A percentile compares a stretch with the other conserved stretches of the same genome.
phyloP scores from a whole-genome alignment of 345 rosid species.

The Bretschneidera sinensis region DNA sequence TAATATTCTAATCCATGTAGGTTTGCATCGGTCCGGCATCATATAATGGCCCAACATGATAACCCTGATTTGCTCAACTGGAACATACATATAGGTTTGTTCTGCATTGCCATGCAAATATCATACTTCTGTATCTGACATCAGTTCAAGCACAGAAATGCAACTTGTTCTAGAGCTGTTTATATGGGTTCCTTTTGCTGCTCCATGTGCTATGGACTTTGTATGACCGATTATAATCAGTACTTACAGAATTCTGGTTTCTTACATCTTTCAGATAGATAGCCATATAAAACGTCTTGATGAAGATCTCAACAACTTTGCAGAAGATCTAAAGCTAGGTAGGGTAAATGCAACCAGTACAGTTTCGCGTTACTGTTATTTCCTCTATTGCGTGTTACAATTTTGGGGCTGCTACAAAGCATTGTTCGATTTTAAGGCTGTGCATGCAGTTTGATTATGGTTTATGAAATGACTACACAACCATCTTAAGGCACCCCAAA shows the following conservation, averaged over 20 bases:
- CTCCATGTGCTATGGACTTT: background rate
- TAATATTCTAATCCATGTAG: no score
- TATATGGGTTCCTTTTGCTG: background rate
- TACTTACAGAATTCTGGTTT: slow-evolving; percentile 5
- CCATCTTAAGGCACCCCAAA: no score
- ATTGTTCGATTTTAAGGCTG: background rate
- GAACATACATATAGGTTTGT: no score
- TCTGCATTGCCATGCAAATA: no score
- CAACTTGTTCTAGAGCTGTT: background rate
- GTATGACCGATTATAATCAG: background rate
- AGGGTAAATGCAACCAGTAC: slow-evolving; percentile 5
- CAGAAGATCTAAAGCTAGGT: slow-evolving; percentile 97
- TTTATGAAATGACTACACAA: no score
- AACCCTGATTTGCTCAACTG: no score
- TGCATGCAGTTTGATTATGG: background rate
- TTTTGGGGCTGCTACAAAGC: background rate
- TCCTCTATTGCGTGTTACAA: background rate
- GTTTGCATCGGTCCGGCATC: no score
- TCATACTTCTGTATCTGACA: no score
- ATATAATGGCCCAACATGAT: no score
- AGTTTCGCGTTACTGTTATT: background rate
- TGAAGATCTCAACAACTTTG: slow-evolving; percentile 85
- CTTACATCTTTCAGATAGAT: slow-evolving; percentile 56
- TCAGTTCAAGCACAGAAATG: background rate
- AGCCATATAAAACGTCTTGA: slow-evolving; percentile 91